A percentile compares a stretch with the other conserved stretches of the same genome.
Evolutionary conservation across 208 protist species (phyloP).

Genomic region (Sergeia podlipaevii): DNA sequence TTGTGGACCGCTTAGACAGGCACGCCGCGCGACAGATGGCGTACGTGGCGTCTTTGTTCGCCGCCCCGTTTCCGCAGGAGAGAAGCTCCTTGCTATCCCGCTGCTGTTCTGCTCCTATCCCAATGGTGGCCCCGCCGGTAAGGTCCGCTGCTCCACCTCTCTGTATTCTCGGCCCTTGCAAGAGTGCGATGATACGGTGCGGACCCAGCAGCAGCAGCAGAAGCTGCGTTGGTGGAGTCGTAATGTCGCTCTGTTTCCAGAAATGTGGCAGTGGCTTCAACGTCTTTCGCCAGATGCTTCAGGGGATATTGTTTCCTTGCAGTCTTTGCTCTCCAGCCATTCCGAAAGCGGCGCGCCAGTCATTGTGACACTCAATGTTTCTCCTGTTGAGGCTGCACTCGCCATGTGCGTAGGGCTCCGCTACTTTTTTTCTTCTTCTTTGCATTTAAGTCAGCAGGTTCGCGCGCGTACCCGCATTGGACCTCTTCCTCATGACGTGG

Average conservation of each 20-base stretch:
- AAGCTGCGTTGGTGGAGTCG: slow-evolving; percentile 58
- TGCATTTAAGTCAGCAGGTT: slow-evolving; percentile 14
- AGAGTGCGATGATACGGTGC: neutral
- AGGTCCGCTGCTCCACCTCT: neutral
- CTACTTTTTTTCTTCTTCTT: slow-evolving; percentile 52
- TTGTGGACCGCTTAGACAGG: slow-evolving; percentile 26
- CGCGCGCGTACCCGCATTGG: slow-evolving; percentile 12
- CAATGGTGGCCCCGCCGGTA: neutral
- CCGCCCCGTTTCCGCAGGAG: slow-evolving; percentile 26
- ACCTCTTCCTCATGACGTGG: slow-evolving; percentile 8
- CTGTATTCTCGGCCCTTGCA: neutral
- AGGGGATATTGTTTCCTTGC: no score
- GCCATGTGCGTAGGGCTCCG: slow-evolving; percentile 51
- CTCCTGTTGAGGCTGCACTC: slow-evolving; percentile 69
- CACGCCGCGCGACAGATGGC: slow-evolving; percentile 25
- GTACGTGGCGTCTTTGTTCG: slow-evolving; percentile 55
- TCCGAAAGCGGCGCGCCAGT: no score
- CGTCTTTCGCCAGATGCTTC: slow-evolving; percentile 44
- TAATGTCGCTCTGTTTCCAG: slow-evolving; percentile 45
- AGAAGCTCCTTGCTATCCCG: slow-evolving; percentile 49
- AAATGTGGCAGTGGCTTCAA: slow-evolving; percentile 52
- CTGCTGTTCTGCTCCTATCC: slow-evolving; percentile 58
- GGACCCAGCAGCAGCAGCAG: slow-evolving; percentile 10
- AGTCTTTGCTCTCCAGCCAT: no score
- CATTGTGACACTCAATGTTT: slow-evolving; percentile 46